These are phyloP conservation scores for Solanum hybrid DNA, from an alignment of 305 asterid genomes.

Conservation along the genomic window DNA sequence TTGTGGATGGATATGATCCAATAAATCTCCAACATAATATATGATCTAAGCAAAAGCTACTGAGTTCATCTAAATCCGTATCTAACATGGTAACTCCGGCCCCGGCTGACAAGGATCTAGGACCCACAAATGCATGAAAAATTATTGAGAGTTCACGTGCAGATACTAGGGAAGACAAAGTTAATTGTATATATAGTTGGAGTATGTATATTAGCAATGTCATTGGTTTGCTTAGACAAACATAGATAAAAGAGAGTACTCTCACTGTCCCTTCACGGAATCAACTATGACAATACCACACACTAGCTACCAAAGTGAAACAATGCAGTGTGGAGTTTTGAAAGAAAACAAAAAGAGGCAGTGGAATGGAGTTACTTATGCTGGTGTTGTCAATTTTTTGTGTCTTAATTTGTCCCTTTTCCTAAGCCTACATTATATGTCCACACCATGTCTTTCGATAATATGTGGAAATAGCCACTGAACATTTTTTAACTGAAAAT, in stretches of 20 bases:
- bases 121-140: slow-evolving; percentile 91
- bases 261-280: slow-evolving; percentile 34
- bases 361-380: background rate
- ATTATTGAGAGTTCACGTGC: slow-evolving; percentile 91
- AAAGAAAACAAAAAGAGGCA: background rate
- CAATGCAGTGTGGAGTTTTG: background rate
- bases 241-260: slow-evolving; percentile 23
- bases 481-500: background rate
- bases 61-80: background rate
- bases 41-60: background rate
- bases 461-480: background rate
- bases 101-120: slow-evolving; percentile 1
- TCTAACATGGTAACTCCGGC: background rate
- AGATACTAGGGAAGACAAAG: background rate
- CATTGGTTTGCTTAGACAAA: slow-evolving; percentile 18
- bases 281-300: slow-evolving; percentile 28
- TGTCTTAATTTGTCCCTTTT: background rate
- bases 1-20: background rate
- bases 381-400: background rate
- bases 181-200: background rate
- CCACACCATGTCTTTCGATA: background rate
- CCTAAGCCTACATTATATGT: background rate
- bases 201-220: background rate
- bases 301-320: background rate
- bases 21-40: background rate